Evolutionary conservation across 768 basidiomycete genomes (phyloP), one percentile per base, ranked within the genome.

Genomic region (Leccinum subtestaceum): DNA sequence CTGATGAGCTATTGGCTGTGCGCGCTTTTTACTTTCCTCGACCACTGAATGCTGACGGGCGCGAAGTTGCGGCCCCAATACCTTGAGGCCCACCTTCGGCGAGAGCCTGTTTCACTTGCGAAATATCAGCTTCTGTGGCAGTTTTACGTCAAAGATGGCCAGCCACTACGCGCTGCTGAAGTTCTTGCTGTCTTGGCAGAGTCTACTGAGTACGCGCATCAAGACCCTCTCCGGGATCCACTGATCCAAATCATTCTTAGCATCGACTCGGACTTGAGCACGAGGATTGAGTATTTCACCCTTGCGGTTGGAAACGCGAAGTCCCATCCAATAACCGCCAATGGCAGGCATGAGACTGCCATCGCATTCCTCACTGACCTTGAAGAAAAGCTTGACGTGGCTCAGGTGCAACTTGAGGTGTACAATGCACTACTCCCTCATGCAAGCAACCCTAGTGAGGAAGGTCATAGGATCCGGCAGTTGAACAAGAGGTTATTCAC

Each of bases 301-400:
- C 84, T 97, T 52, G 94, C 97, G 1, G 89, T 98, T 46, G 91
- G 92, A 55, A 97, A 98, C 68, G 96, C 95, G 53, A 98, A 98
- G 74, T 96, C 96, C 15, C 93, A 95, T 70, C 89, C 92, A 1
- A 83, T 92, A 9, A 87, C 93, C 19, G 79, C 83, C 17, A 82
- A 84, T 31, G 88, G 89, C 10, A 80, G 84, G 58, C 89, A 94
- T 64, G 91, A 95, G 70, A 89, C 88, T 31, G 92, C 93, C n/a
- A 93, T 98, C 52, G 88, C 92, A 52, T 97, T 98, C 78, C 81
- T 96, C n/a, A 93, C 89, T 19, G 43, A 49, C 64, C 79, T 97
- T 19, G 95, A 98, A 77, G 97, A 99, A 74, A 94, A 95, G 70
- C 82, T 98, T 12, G 97, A 99, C 47, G 97, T 99, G 25, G 92